Evolutionary conservation across 306 rosid genomes (phyloP).

Genomic region (Mimosa bimucronata): DNA sequence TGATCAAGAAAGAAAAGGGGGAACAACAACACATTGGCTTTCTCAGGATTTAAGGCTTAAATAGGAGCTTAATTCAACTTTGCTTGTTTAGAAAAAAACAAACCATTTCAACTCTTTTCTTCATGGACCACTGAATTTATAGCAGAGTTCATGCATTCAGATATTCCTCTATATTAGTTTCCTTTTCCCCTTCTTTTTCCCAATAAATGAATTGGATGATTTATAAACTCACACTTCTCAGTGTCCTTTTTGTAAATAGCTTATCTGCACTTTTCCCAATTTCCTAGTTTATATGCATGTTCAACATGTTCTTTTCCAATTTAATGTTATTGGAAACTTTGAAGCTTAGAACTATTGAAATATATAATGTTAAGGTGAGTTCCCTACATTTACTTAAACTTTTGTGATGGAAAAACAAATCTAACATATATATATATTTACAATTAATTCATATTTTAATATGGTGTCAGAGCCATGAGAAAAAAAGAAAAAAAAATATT

Average conservation of each 20-base stretch:
- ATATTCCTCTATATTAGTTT: conserved; percentile 54
- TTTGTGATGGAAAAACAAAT: too few relatives aligned
- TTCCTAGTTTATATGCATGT: conserved; percentile 22
- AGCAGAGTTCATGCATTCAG: conserved; percentile 50
- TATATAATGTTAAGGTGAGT: too few relatives aligned
- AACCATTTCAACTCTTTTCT: conserved; percentile 36
- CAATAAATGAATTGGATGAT: conserved; percentile 48
- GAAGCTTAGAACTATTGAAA: conserved; percentile 1
- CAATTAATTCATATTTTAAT: too few relatives aligned
- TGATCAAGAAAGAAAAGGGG: conserved; percentile 66
- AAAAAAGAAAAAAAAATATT: too few relatives aligned
- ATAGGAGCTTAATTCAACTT: conserved; percentile 47
- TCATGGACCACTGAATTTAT: conserved; percentile 47
- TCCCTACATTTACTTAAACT: too few relatives aligned
- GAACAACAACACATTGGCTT: conserved; percentile 70
- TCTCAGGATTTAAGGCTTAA: conserved; percentile 75
- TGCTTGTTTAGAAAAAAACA: conserved; percentile 24
- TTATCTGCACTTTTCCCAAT: conserved; percentile 1
- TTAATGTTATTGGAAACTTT: conserved; percentile 7
- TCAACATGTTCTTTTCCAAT: conserved; percentile 20
- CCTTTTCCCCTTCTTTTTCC: conserved; percentile 15
- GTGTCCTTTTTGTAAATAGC: conserved; percentile 38
- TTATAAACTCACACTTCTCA: conserved; percentile 29
- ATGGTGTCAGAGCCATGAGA: too few relatives aligned
- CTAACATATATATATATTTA: too few relatives aligned